These are phyloP conservation scores for Tetrapisispora fleetii DNA, from an alignment of 805 yeast species.

Conservation along the genomic window DNA sequence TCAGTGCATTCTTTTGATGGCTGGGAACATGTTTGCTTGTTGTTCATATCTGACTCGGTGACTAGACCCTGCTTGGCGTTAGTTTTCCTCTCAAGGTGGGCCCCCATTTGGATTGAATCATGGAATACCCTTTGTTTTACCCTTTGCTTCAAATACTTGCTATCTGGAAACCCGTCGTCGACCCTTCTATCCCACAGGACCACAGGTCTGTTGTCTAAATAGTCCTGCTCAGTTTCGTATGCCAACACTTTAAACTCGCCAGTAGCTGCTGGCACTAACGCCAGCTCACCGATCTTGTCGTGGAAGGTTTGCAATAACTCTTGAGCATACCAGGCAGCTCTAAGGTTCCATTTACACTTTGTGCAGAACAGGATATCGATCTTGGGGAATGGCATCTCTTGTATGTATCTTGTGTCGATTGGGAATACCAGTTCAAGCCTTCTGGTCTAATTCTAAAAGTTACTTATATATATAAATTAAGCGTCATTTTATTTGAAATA, in stretches of 20 bases:
- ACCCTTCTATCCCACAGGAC: constrained; percentile 51
- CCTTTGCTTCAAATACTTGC: constrained; percentile 62
- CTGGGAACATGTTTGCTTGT: not conserved
- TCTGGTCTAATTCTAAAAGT: no score
- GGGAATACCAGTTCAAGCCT: not conserved
- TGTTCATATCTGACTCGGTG: not conserved
- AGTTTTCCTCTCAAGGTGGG: constrained; percentile 10
- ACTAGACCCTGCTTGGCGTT: not conserved
- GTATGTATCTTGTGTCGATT: not conserved
- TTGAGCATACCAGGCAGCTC: constrained; percentile 83
- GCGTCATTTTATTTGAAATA: no score
- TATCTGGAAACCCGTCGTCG: constrained; percentile 78
- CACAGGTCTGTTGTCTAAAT: constrained; percentile 9
- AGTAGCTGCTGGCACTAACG: constrained; percentile 37
- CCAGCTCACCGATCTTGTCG: constrained; percentile 42
- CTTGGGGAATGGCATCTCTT: constrained; percentile 39
- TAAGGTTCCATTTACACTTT: constrained; percentile 76
- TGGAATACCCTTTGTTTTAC: constrained; percentile 39
- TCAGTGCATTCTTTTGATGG: not conserved
- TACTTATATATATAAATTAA: not conserved
- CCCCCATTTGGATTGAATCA: constrained; percentile 13
- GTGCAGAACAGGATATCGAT: constrained; percentile 68
- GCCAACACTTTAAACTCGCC: constrained; percentile 54
- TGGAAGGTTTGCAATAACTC: constrained; percentile 80
- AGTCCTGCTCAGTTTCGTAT: constrained; percentile 21